These are phyloP conservation scores for Cyclotella cryptica DNA, from an alignment of 108 stramenopile species.

Conservation along the genomic window DNA sequence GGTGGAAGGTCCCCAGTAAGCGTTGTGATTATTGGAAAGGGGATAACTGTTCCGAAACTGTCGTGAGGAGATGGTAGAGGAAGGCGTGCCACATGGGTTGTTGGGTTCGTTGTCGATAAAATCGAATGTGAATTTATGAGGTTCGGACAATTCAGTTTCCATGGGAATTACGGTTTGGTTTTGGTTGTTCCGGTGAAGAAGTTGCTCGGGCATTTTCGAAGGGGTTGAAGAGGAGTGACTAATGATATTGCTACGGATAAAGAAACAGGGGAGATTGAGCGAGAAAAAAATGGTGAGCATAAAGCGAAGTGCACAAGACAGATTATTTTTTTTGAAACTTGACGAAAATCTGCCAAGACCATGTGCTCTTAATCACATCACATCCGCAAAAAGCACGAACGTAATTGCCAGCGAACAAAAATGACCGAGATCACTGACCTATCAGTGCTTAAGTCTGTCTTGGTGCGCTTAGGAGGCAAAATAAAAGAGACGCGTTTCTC, in stretches of 20 bases:
- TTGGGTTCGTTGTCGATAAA: conserved; percentile 15
- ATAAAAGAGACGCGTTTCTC: conserved; percentile 19
- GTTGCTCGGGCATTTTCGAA: background rate
- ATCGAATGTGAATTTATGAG: conserved; percentile 34
- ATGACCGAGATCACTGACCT: background rate
- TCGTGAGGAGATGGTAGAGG: background rate
- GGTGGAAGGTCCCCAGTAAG: background rate
- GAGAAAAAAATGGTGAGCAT: too few relatives aligned
- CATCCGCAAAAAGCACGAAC: background rate
- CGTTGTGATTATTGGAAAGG: background rate
- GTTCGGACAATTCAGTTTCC: background rate
- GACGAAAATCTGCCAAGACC: too few relatives aligned
- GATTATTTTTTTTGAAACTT: too few relatives aligned
- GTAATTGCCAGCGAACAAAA: background rate
- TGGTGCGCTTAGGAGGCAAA: conserved; percentile 14
- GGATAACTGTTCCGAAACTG: background rate
- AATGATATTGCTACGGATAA: background rate
- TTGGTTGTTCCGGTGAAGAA: background rate
- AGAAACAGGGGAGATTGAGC: too few relatives aligned
- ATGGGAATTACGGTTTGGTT: background rate
- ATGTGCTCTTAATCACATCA: background rate
- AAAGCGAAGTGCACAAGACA: too few relatives aligned
- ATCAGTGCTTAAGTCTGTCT: background rate
- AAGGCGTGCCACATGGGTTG: background rate
- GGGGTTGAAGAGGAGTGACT: background rate